Conservation (phyloP, 140 eudicot species). For the Cichorium intybus region DNA sequence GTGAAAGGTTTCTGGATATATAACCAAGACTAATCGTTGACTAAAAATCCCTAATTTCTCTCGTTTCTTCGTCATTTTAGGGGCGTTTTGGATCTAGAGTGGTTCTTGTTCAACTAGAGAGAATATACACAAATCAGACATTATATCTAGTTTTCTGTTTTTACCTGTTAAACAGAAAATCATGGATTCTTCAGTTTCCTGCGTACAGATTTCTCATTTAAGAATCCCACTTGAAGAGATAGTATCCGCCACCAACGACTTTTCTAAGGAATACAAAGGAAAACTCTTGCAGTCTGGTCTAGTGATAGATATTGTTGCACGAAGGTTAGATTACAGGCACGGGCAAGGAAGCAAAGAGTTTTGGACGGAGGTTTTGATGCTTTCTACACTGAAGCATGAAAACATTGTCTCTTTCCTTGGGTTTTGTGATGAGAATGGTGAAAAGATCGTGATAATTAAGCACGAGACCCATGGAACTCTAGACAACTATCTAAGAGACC, state of each 20-base stretch:
- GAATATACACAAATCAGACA: no score
- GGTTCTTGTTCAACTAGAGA: no score
- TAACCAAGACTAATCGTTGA: no score
- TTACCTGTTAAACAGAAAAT: neutral
- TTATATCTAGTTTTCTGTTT: no score
- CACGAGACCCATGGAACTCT: conserved; percentile 2
- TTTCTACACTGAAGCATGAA: neutral
- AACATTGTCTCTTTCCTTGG: neutral
- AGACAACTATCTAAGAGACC: neutral
- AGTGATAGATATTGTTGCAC: neutral
- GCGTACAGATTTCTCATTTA: neutral
- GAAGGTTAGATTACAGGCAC: neutral
- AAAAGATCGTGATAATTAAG: neutral
- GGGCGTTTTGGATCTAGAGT: no score
- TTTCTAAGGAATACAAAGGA: neutral
- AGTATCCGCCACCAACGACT: neutral
- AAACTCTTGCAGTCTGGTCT: neutral
- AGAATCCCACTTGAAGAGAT: neutral
- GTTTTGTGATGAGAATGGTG: neutral
- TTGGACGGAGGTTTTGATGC: neutral
- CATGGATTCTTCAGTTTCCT: neutral
- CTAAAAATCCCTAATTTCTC: no score
- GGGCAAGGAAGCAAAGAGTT: neutral
- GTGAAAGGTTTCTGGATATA: no score
- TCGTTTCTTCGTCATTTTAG: no score